Percentiles rank a stretch among this genome's conserved stretches.
These are phyloP conservation scores for Pseudogymnoascus destructans DNA, from an alignment of 2,329 filamentous ascomycete genomes.

Conservation along the genomic window DNA sequence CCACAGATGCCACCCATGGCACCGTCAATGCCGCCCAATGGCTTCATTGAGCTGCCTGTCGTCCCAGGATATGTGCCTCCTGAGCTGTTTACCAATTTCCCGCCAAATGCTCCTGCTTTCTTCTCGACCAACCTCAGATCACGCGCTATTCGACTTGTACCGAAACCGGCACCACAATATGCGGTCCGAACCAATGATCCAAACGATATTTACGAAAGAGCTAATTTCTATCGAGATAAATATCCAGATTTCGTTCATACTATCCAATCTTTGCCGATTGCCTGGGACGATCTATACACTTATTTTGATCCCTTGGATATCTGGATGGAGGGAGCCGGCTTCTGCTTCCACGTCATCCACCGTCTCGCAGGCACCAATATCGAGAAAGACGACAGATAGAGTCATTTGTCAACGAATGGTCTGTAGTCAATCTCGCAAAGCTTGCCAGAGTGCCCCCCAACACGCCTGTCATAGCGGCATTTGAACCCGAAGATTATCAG, in stretches of 20 bases:
- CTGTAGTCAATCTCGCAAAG: neutral
- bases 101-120: constrained; percentile 11
- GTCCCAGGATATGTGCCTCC: constrained; percentile 5
- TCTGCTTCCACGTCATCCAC: constrained; percentile 23
- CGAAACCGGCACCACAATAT: neutral
- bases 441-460: neutral
- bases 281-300: constrained; percentile 21
- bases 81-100: constrained; percentile 13
- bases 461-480: neutral
- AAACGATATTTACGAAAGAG: constrained; percentile 12
- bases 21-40: neutral
- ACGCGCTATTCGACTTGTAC: constrained; percentile 11
- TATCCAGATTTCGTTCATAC: constrained; percentile 13
- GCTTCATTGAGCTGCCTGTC: neutral
- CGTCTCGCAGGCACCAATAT: constrained; percentile 15
- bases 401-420: constrained; percentile 2
- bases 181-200: constrained; percentile 13
- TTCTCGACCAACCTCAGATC: constrained; percentile 18
- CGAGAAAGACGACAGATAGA: neutral
- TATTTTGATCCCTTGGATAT: constrained; percentile 27
- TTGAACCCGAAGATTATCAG: constrained; percentile 1
- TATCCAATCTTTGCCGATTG: constrained; percentile 12
- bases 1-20: neutral
- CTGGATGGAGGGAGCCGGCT: constrained; percentile 19
- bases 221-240: constrained; percentile 11